Evolutionary conservation across 805 yeast genomes (phyloP).

Genomic region (Zygoascus ofunaensis): DNA sequence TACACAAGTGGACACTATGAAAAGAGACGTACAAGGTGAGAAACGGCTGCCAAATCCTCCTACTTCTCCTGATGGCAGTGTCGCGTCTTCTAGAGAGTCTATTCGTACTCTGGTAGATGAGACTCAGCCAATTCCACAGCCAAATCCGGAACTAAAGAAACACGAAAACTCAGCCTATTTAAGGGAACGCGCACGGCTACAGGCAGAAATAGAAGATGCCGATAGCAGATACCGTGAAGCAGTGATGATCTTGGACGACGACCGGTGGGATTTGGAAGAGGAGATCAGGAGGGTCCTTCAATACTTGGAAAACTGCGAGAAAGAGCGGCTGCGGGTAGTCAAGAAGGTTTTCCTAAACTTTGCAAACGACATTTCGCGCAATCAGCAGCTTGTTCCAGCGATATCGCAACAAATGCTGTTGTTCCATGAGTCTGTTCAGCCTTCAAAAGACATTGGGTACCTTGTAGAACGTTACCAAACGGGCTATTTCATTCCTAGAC

Average conservation of each 20-base stretch:
- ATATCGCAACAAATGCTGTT: conserved; percentile 11
- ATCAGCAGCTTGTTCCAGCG: conserved; percentile 20
- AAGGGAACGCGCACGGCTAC: conserved; percentile 8
- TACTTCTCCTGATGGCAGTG: background rate
- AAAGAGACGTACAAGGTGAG: background rate
- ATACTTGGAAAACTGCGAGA: conserved; percentile 66
- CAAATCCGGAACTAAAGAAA: background rate
- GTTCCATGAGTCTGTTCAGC: conserved; percentile 46
- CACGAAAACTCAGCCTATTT: background rate
- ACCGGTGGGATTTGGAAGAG: conserved; percentile 63
- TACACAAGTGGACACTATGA: background rate
- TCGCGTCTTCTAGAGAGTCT: background rate
- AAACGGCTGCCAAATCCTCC: background rate
- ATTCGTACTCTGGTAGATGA: background rate
- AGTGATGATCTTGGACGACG: conserved; percentile 48
- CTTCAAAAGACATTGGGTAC: conserved; percentile 50
- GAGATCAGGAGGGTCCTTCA: conserved; percentile 53
- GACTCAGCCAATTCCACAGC: conserved; percentile 1
- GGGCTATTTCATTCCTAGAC: conserved; percentile 65
- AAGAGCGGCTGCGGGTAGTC: conserved; percentile 57
- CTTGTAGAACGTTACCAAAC: conserved; percentile 55
- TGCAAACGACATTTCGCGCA: conserved; percentile 42
- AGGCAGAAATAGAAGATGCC: conserved; percentile 40
- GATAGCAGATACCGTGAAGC: conserved; percentile 46
- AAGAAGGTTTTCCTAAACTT: conserved; percentile 59